Evolutionary conservation across 2,329 filamentous ascomycete species (phyloP).

Genomic region (Pyricularia sp.): DNA sequence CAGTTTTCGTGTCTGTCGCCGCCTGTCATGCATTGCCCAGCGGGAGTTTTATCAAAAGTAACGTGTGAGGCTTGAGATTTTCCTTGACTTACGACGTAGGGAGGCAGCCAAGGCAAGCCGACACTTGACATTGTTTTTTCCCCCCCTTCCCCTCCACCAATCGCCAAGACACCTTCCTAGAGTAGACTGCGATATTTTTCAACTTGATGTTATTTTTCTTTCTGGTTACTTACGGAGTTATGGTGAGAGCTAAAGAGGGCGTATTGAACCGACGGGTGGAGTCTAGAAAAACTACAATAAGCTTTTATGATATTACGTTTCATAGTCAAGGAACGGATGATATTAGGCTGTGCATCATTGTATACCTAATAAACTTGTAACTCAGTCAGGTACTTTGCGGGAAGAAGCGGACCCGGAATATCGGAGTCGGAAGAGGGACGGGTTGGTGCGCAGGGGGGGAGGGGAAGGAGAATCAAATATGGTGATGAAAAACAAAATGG

Average conservation of each 20-base stretch:
- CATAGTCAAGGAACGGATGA: neutral
- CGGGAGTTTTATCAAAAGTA: neutral
- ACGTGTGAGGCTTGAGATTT: neutral
- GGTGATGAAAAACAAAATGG: neutral
- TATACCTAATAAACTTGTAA: neutral
- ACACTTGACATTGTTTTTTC: neutral
- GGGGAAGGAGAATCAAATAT: neutral
- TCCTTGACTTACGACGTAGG: neutral
- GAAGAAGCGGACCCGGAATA: neutral
- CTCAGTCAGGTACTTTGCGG: neutral
- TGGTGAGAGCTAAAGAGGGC: neutral
- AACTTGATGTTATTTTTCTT: neutral
- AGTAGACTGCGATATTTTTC: neutral
- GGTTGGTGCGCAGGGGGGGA: neutral
- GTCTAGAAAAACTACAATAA: neutral
- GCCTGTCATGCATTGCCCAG: neutral
- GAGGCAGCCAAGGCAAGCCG: neutral
- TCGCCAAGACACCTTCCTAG: neutral
- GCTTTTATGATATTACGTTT: neutral
- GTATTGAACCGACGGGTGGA: neutral
- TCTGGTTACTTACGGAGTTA: neutral
- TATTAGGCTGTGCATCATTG: neutral
- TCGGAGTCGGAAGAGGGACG: neutral
- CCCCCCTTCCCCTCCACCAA: neutral
- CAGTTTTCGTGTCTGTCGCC: neutral